Percentiles rank a stretch among this genome's conserved stretches.
Conservation (phyloP, 2,329 filamentous ascomycete genomes). For the Zopfia rhizophila region DNA sequence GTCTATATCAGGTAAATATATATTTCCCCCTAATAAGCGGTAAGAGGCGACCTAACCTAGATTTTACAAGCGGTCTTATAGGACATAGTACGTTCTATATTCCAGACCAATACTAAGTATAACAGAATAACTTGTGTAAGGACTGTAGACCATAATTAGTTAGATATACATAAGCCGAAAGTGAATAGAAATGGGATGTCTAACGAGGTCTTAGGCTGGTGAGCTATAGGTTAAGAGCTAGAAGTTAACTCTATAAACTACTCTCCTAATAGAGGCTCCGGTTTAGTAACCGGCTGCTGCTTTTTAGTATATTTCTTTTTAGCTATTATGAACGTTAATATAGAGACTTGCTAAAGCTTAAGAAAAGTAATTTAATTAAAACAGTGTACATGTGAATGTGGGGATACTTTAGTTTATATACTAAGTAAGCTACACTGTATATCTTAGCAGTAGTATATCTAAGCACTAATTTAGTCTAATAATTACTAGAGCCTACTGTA, state of each 20-base stretch:
- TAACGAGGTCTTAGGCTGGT: slow-evolving; percentile 18
- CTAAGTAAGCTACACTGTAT: too few species aligned
- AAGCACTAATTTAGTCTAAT: too few species aligned
- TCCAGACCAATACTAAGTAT: slow-evolving; percentile 14
- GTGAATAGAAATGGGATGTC: slow-evolving; percentile 12
- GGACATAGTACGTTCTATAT: slow-evolving; percentile 12
- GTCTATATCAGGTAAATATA: slow-evolving; percentile 25
- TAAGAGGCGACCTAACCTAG: slow-evolving; percentile 4
- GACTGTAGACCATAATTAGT: slow-evolving; percentile 19
- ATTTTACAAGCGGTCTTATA: slow-evolving; percentile 16
- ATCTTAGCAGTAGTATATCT: too few species aligned
- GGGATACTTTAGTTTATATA: too few species aligned
- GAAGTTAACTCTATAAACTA: slow-evolving; percentile 11
- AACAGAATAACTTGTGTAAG: slow-evolving; percentile 12
- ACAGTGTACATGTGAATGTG: too few species aligned
- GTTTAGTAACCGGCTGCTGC: too few species aligned
- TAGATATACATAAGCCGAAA: slow-evolving; percentile 4
- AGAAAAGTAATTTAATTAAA: too few species aligned
- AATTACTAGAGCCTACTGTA: too few species aligned
- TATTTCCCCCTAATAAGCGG: slow-evolving; percentile 2
- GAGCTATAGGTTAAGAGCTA: slow-evolving; percentile 6
- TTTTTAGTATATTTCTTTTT: too few species aligned
- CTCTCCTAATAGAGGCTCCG: slow-evolving; percentile 3
- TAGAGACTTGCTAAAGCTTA: too few species aligned
- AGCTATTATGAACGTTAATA: too few species aligned